Evolutionary conservation across 2,329 filamentous ascomycete genomes (phyloP), one percentile per base, ranked within the genome.

Genomic region (Aureobasidium namibiae): DNA sequence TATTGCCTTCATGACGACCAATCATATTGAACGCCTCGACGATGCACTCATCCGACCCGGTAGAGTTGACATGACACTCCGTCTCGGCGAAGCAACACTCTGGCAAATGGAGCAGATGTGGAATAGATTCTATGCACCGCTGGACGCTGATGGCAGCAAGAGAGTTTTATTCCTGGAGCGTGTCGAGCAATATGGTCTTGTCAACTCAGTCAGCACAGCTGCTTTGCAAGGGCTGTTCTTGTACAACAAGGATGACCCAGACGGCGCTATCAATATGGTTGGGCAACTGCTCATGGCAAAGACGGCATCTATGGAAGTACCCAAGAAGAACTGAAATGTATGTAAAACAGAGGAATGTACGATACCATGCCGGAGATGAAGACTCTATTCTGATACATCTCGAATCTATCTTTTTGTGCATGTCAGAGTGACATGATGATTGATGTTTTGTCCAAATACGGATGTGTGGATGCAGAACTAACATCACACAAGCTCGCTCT

Each of bases 151-250:
- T 58, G 84, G 85, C 16, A 72, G 75, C 6, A 82, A 84, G 21
- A 84, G 85, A 66, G 75, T 81, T 66, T 77, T 80, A 18, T 97
- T 99, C 75, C 73, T 97, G 63, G 69, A 78, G 23, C 83, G 82
- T 62, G 81, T 95, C 13, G 80, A 84, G 45, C 80, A 85, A 50
- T 76, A 94, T 16, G 87, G 87, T 0, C 73, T 96, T 26, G 83
- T 95, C 56, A 81, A 84, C 18, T 78, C 82, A 54, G 78, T 90
- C 16, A 97, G 92, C 70, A 92, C 92, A 4, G 94, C 94, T 29
- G 90, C 91, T 23, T 84, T 99, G 31, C 94, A 99, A 73, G 94
- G 94, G 0, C 74, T 99, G 45, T 99, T 99, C 73, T 73, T 97
- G 71, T 95, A 95, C 72, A 95, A 97, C 75, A 99, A 99, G 76